These are phyloP conservation scores for Nepenthes gracilis DNA, from an alignment of 148 eudicot genomes.

Conservation along the genomic window DNA sequence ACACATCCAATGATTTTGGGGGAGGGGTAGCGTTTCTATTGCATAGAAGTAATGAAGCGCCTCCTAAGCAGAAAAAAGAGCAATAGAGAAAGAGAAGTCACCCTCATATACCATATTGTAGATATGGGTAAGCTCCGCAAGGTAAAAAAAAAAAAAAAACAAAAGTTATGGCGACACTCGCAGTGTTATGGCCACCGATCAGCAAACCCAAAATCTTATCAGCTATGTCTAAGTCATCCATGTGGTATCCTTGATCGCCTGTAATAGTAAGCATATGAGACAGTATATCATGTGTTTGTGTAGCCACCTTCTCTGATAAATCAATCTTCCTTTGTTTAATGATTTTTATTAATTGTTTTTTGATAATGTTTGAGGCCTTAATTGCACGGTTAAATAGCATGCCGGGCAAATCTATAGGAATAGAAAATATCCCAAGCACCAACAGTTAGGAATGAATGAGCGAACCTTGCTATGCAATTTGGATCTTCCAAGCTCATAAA, in stretches of 20 bases:
- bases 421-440: constrained; percentile 22
- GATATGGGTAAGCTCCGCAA: constrained; percentile 23
- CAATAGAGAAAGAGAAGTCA: not conserved
- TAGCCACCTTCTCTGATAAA: constrained; percentile 7
- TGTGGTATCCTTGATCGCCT: constrained; percentile 15
- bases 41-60: too few relatives aligned
- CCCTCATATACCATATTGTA: constrained; percentile 20
- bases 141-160: constrained; percentile 25
- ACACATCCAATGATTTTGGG: too few relatives aligned
- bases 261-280: constrained; percentile 15
- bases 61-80: too few relatives aligned
- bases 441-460: constrained; percentile 12
- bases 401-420: constrained; percentile 29
- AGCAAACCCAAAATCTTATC: constrained; percentile 26
- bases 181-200: constrained; percentile 34
- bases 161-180: constrained; percentile 23
- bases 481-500: constrained; percentile 33
- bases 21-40: too few relatives aligned
- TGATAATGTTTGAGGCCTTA: constrained; percentile 19
- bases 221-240: constrained; percentile 23
- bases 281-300: constrained; percentile 13
- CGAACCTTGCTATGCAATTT: constrained; percentile 11
- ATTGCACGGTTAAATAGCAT: constrained; percentile 29
- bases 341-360: constrained; percentile 16
- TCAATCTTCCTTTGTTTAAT: constrained; percentile 23